These are phyloP conservation scores for Verbascum thapsus DNA, from an alignment of 257 asterid species.

Conservation along the genomic window DNA sequence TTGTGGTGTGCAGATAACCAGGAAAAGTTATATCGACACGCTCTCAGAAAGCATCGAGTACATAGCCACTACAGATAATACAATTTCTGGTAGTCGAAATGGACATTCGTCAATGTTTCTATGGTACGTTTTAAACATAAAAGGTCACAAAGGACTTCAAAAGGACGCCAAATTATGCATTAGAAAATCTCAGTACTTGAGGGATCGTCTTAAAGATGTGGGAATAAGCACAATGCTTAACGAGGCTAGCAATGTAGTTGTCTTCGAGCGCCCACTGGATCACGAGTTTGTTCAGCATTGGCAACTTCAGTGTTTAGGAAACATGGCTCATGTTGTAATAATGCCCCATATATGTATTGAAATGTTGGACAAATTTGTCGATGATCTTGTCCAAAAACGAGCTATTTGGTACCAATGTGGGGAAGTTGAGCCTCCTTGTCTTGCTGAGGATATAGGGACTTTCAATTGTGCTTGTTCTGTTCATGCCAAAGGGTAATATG, in stretches of 20 bases:
- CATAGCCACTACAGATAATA: slow-evolving; percentile 56
- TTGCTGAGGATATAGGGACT: slow-evolving; percentile 50
- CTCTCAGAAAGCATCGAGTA: slow-evolving; percentile 51
- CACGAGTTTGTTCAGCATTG: slow-evolving; percentile 50
- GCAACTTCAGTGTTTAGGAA: slow-evolving; percentile 58
- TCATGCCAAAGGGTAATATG: not conserved
- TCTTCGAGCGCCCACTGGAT: slow-evolving; percentile 54
- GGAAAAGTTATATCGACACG: slow-evolving; percentile 39
- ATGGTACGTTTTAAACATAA: slow-evolving; percentile 55
- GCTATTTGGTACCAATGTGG: slow-evolving; percentile 46
- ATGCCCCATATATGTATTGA: slow-evolving; percentile 56
- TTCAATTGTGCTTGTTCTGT: slow-evolving; percentile 29
- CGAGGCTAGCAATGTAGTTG: slow-evolving; percentile 56
- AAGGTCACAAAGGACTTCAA: slow-evolving; percentile 53
- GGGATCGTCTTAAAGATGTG: slow-evolving; percentile 42
- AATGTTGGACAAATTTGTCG: slow-evolving; percentile 52
- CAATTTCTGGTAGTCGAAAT: slow-evolving; percentile 60
- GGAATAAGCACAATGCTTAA: slow-evolving; percentile 56
- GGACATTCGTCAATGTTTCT: slow-evolving; percentile 62
- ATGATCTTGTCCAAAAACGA: slow-evolving; percentile 41
- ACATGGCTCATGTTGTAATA: slow-evolving; percentile 57
- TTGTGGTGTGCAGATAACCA: slow-evolving; percentile 54
- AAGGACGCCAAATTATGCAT: slow-evolving; percentile 51
- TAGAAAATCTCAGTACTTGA: slow-evolving; percentile 55
- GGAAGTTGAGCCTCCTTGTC: slow-evolving; percentile 44